phyloP scores from a whole-genome alignment of 441 rosid species.

The Bruguiera hainesii region DNA sequence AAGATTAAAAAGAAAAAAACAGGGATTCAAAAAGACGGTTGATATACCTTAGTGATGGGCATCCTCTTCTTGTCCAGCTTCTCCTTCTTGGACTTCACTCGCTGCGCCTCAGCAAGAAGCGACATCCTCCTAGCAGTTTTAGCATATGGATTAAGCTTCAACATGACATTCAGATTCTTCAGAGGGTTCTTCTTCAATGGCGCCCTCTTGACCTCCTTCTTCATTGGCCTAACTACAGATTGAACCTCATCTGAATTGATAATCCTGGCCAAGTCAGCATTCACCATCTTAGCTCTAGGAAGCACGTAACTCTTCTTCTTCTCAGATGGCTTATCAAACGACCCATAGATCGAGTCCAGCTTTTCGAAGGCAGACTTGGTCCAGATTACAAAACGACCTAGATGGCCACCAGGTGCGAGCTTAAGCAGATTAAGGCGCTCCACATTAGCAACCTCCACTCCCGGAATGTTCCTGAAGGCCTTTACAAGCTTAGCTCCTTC shows the following conservation, averaged over 20 bases:
- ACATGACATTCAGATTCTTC: conserved; percentile 75
- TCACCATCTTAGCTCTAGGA: conserved; percentile 87
- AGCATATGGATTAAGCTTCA: conserved; percentile 86
- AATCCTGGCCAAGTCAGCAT: conserved; percentile 88
- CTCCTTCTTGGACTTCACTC: conserved; percentile 93
- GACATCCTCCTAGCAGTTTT: conserved; percentile 94
- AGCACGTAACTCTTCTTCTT: conserved; percentile 85
- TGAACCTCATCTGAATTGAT: conserved; percentile 97
- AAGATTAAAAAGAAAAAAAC: neutral
- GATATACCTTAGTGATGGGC: conserved; percentile 61
- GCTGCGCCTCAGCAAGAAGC: conserved; percentile 81
- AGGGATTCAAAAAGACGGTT: neutral
- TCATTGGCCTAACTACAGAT: conserved; percentile 80
- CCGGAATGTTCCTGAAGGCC: conserved; percentile 88
- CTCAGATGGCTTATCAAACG: conserved; percentile 77
- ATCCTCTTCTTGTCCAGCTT: conserved; percentile 85
- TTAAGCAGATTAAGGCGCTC: conserved; percentile 77
- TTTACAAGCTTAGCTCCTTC: conserved; percentile 82
- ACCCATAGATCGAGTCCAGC: conserved; percentile 78
- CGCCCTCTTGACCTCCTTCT: conserved; percentile 71
- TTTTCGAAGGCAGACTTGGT: conserved; percentile 90
- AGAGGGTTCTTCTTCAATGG: conserved; percentile 89
- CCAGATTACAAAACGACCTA: conserved; percentile 93
- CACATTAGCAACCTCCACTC: conserved; percentile 83
- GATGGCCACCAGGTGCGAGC: conserved; percentile 96